phyloP scores from a whole-genome alignment of 345 rosid species.

The Rhodamnia rubescens region DNA sequence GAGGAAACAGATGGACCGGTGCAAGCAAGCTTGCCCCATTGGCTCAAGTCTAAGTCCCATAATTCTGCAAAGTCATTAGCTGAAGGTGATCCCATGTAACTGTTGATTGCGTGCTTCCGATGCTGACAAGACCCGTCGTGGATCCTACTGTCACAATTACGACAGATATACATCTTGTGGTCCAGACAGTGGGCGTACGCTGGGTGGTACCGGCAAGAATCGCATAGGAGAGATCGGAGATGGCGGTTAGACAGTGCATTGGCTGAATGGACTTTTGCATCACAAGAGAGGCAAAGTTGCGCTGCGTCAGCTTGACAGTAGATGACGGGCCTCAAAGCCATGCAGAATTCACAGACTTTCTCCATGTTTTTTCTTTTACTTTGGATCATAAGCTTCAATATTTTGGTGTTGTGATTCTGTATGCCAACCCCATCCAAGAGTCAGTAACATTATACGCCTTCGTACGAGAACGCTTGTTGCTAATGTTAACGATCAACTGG shows the following conservation, averaged over 20 bases:
- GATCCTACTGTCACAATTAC: constrained; percentile 39
- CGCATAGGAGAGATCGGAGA: constrained; percentile 64
- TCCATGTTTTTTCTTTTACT: not conserved
- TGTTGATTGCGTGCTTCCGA: constrained; percentile 27
- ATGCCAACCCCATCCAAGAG: not conserved
- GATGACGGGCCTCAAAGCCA: constrained; percentile 50
- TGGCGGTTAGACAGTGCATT: constrained; percentile 72
- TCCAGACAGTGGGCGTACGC: constrained; percentile 47
- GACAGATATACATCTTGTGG: constrained; percentile 53
- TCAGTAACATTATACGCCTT: not conserved
- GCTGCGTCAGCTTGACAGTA: constrained; percentile 86
- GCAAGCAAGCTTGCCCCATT: constrained; percentile 6
- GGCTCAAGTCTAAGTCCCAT: constrained; percentile 51
- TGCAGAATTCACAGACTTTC: constrained; percentile 50
- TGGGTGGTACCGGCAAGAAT: constrained; percentile 37
- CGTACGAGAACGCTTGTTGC: not conserved
- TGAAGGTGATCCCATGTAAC: constrained; percentile 69
- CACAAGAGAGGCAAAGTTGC: constrained; percentile 73
- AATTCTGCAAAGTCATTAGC: constrained; percentile 57
- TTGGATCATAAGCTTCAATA: not conserved
- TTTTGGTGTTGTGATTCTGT: not conserved
- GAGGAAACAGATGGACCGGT: constrained; percentile 7
- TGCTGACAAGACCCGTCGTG: constrained; percentile 42
- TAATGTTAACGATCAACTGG: not conserved
- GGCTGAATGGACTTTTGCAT: constrained; percentile 83